Evolutionary conservation across 495 filamentous ascomycete genomes (phyloP), one percentile per base, ranked within the genome.

Genomic region (Penicillium diatomitis): DNA sequence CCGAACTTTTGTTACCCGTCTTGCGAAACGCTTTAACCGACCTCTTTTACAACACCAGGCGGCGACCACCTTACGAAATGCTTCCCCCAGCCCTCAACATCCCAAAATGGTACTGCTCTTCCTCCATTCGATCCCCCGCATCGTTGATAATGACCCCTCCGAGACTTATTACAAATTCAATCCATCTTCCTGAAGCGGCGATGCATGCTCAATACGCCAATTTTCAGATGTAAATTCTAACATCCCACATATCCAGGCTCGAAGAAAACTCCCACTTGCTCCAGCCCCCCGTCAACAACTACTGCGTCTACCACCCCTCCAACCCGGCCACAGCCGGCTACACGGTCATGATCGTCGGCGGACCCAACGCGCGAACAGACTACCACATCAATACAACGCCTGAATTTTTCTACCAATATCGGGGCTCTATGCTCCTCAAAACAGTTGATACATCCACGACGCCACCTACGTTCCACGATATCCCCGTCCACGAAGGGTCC

Each of bases 391-490:
- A 98, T 73, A 72, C 82, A 44, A 98, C 92, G 0, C 82, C 92
- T 5, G 92, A 98, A 61, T 97, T 89, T 81, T 98, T 97, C 78
- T 98, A 94, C 76, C 91, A 96, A 64, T 86, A 96, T 74, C 80
- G 81, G 49, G 92, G 92, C 42, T 80, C 80, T 29, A 96, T 98
- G 92, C 73, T 96, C 12, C 82, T 98, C 43, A 95, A 94, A 60
- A 87, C 92, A 3, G 89, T 97, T 32, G 80, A 85, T 47, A 65
- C 65, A 4, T 62, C 82, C 46, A 76, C 71, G 7, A 73, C 72
- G 29, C 68, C 71, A 9, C 64, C 69, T 8, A 57, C 61, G 2
- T 95, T 95, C 68, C 75, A 79, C 47, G 92, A 98, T 65, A 83
- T 98, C 47, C 75, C 83, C 41, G 95, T 98, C 62, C 75, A 81